Base-by-base conservation (phyloP, 129 eudicot species). In the Tagetes erecta region DNA sequence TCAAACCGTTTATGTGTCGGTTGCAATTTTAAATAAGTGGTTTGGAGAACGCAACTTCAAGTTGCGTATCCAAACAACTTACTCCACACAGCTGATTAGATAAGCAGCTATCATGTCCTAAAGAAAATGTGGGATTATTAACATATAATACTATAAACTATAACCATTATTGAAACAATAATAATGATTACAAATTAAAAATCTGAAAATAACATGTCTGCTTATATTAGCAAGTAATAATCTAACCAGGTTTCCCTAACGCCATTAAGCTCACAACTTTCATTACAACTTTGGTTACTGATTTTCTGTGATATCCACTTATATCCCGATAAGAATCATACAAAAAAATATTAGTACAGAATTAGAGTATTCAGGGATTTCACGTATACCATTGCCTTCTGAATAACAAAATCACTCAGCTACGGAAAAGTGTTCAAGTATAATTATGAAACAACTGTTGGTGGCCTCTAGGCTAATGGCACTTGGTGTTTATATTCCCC, bases 321-420 rank as follows among this genome's bases (percentile, higher is more conserved):
- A 20, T 20, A 20, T 20, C 27, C 27, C 6, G 11, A n/a, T 12
- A 37, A 39, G 70, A 64, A 64, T 64, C 4, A 64, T 40, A 64
- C 49, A 14, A 33, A 58, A 31, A 33, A 10, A 58, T 31, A 31
- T 31, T 33, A 58, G 33, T 31, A 58, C 27, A 20, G 27, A 20
- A 62, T 62, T 62, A 12, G 27, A 62, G 45, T 58, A 58, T 33
- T 58, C 14, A 8, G n/a, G 5, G 38, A 31, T 31, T 0, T 33
- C 39, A 33, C 8, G 8, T 39, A 64, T 64, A 14, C 14, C 14
- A 40, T 14, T 40, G 53, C 37, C 1, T 41, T 53, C 20, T 20
- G 13, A 36, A 60, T 36, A 64, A 64, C 12, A 3, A 38, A 38
- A 64, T 64, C 46, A 64, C 69, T 64, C 69, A 39, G 39, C 49